Base-by-base conservation (phyloP, 495 filamentous ascomycete genomes). In the Terfezia boudieri region DNA sequence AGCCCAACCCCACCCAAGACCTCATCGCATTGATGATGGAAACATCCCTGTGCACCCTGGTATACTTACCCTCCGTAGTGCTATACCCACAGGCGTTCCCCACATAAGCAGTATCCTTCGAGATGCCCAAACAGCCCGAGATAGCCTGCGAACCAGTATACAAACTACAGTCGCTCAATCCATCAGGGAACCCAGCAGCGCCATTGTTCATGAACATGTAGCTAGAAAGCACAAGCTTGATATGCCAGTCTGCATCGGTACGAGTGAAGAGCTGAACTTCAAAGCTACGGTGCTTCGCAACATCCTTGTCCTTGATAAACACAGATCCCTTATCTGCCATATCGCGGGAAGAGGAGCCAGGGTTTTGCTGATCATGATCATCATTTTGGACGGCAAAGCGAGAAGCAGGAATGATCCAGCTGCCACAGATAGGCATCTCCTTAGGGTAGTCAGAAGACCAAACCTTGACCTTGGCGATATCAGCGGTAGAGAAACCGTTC, bases 341-440 rank as follows among this genome's bases (percentile, higher is more conserved):
- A 52, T 67, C 64, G n/a, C 64, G 59, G 6, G 61, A 59, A 5
- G 59, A 59, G n/a, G 61, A 64, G n/a, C 64, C 64, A 1, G 61
- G 26, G 36, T 53, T 62, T 55, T 67, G 64, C 46, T 67, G 64
- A 52, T 67, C 64, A 32, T 67, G 64, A 38, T 67, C 64, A 37
- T 67, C 64, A 54, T 67, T 66, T 59, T 67, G 64, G 46, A 67
- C 58, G 2, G 61, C 64, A 51, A 67, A 67, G n/a, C 64, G 57
- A 16, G 64, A 65, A 0, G 64, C 59, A 0, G 64, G 64, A 35
- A 67, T 64, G 23, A 67, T 55, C 64, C 64, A 67, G 14, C 41
- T 52, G 8, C 64, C 64, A 38, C 64, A 67, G 46, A 62, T 62
- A 0, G 64, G 64, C 56, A 60, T 58, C 50, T 67, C 64, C 55